phyloP scores from a whole-genome alignment of 2,329 filamentous ascomycete species.

The Akanthomyces lecanii region DNA sequence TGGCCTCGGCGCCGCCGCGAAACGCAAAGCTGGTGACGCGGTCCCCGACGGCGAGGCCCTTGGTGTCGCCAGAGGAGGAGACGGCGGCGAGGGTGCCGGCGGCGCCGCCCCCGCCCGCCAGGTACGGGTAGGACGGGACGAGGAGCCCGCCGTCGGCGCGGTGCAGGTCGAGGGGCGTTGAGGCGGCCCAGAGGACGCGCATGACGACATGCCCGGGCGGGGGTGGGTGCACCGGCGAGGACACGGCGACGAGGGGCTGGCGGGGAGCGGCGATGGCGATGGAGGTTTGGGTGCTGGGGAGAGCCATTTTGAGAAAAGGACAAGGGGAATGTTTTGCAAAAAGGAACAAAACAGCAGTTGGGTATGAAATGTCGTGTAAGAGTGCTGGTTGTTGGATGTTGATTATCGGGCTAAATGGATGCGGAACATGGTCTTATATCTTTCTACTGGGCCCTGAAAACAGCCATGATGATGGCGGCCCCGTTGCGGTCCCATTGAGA shows the following conservation, averaged over 20 bases:
- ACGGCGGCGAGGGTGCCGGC: slow-evolving; percentile 51
- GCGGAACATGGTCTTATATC: neutral
- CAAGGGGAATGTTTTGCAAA: neutral
- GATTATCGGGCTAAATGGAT: too few species aligned
- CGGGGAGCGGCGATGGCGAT: slow-evolving; percentile 53
- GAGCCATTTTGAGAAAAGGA: slow-evolving; percentile 24
- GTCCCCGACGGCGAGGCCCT: slow-evolving; percentile 48
- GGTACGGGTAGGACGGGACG: slow-evolving; percentile 43
- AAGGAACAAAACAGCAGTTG: neutral
- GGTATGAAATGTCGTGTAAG: too few species aligned
- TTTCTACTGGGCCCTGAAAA: neutral
- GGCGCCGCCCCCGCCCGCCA: slow-evolving; percentile 45
- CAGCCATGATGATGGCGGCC: too few species aligned
- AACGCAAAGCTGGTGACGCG: slow-evolving; percentile 53
- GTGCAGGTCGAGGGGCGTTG: slow-evolving; percentile 59
- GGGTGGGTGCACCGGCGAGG: slow-evolving; percentile 35
- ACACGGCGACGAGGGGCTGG: slow-evolving; percentile 50
- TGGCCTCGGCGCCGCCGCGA: slow-evolving; percentile 42
- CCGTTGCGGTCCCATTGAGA: too few species aligned
- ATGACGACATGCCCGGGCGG: slow-evolving; percentile 47
- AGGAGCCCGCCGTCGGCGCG: slow-evolving; percentile 57
- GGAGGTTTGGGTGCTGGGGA: slow-evolving; percentile 61
- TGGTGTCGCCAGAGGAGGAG: slow-evolving; percentile 36
- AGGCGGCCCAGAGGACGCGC: slow-evolving; percentile 54
- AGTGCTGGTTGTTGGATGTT: too few species aligned